phyloP scores from a whole-genome alignment of 306 rosid species.

The Prunus fruticosa region DNA sequence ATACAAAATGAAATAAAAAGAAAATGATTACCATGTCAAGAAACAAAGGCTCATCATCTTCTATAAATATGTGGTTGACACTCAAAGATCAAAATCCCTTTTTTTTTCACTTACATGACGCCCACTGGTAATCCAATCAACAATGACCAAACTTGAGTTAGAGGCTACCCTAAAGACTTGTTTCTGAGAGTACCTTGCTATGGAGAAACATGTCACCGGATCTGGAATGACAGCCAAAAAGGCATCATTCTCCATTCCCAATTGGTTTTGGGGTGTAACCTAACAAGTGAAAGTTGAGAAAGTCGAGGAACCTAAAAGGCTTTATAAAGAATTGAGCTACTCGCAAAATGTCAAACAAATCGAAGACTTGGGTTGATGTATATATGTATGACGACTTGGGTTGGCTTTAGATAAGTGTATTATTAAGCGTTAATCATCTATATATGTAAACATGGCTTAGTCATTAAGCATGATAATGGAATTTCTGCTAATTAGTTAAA shows the following conservation, averaged over 20 bases:
- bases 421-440: too few species aligned
- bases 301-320: too few species aligned
- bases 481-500: background rate
- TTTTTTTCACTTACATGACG: conserved; percentile 87
- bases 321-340: too few species aligned
- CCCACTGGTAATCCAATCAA: conserved; percentile 97
- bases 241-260: conserved; percentile 46
- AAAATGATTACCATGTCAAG: too few species aligned
- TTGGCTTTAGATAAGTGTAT: too few species aligned
- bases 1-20: too few species aligned
- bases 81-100: too few species aligned
- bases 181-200: conserved; percentile 84
- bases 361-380: background rate
- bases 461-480: background rate
- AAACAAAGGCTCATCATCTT: too few species aligned
- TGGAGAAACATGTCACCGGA: conserved; percentile 93
- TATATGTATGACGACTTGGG: too few species aligned
- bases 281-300: too few species aligned
- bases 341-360: background rate
- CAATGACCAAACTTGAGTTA: conserved; percentile 76
- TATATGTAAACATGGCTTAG: background rate
- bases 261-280: too few species aligned
- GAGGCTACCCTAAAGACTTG: conserved; percentile 65
- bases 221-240: conserved; percentile 83
- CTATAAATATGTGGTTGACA: too few species aligned